phyloP scores from a whole-genome alignment of 164 flowering plant genomes.

The Kingdonia uniflora region DNA sequence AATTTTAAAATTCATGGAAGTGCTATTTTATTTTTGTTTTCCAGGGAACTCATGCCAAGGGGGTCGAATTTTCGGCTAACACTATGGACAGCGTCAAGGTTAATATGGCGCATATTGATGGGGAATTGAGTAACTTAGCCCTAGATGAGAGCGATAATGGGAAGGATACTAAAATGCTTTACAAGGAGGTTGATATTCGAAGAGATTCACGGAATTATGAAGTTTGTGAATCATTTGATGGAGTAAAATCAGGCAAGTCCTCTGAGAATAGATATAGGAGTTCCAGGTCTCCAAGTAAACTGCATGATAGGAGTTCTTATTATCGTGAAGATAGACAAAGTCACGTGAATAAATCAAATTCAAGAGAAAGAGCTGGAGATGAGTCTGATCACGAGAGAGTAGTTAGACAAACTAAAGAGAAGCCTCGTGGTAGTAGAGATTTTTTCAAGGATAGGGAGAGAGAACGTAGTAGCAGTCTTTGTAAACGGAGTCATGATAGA shows the following conservation, averaged over 20 bases:
- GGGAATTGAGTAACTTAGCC: neutral
- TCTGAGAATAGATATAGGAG: conserved; percentile 20
- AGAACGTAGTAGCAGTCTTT: conserved; percentile 24
- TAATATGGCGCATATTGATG: conserved; percentile 8
- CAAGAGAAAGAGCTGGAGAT: conserved; percentile 13
- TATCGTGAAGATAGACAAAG: conserved; percentile 14
- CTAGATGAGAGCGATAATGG: conserved; percentile 3
- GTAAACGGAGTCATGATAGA: conserved; percentile 21
- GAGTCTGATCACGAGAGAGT: conserved; percentile 23
- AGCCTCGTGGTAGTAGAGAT: conserved; percentile 22
- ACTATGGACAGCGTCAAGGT: conserved; percentile 5
- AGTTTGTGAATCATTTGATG: too few relatives aligned
- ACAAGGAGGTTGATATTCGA: conserved; percentile 4
- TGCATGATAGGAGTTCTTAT: conserved; percentile 19
- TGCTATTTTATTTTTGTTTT: neutral
- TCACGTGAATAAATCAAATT: conserved; percentile 9
- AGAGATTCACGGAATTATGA: conserved; percentile 7
- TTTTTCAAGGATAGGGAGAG: conserved; percentile 22
- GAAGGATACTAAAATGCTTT: conserved; percentile 2
- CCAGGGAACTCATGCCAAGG: conserved; percentile 23
- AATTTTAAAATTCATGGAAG: neutral
- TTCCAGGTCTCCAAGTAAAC: conserved; percentile 34
- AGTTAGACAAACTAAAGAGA: conserved; percentile 13
- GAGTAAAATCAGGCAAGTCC: neutral
- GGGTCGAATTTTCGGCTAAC: conserved; percentile 4